Base-by-base conservation (phyloP, 2,329 filamentous ascomycete species). In the Aspergillus fumigatiaffinis region DNA sequence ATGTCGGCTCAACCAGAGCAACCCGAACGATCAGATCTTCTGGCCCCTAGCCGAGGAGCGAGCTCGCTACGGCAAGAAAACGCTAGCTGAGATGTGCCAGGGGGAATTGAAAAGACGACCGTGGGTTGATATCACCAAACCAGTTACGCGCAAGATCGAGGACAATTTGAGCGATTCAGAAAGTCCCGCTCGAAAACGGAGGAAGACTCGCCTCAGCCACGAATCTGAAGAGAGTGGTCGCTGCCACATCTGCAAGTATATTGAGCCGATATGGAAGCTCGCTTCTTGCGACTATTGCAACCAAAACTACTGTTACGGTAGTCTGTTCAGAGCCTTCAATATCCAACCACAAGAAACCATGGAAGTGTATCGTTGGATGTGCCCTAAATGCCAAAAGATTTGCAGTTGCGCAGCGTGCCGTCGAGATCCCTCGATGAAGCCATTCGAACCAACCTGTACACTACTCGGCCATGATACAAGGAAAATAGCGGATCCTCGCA, bases 31-130 rank as follows among this genome's bases (percentile, higher is more conserved):
- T 57, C 80, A 87, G 10, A 79, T 78, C 58, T 92, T 87, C 0
- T 65, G 61, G 20, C 53, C 63, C 46, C 80, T 97, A 2, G 81
- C 88, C 58, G 80, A 90, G 53, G 91, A 90, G 52, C 82, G 87
- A 35, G 83, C 84, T 63, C 83, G 82, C 50, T 76, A 85, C 6
- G 84, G 83, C 17, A 92, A 88, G 71, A 96, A 92, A 70, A 88
- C 92, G 0, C 80, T 96, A 7, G 93, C 93, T 4, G 89, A 97
- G 66, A 87, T 97, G n/a, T 97, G 92, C 71, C 93, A 97, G 71
- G 90, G 95, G 63, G 91, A 96, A 66, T 78, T 97, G 17, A 86
- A 84, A 61, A 78, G 83, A 53, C 84, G 94, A 35, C 92, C 93
- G 0, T 97, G 88, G 81, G 88, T 88, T 21, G 91, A 97, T 67